Percentiles rank a stretch among this genome's conserved stretches.
Evolutionary conservation across 495 filamentous ascomycete species (phyloP).

Genomic region (Ramalina peruviana): DNA sequence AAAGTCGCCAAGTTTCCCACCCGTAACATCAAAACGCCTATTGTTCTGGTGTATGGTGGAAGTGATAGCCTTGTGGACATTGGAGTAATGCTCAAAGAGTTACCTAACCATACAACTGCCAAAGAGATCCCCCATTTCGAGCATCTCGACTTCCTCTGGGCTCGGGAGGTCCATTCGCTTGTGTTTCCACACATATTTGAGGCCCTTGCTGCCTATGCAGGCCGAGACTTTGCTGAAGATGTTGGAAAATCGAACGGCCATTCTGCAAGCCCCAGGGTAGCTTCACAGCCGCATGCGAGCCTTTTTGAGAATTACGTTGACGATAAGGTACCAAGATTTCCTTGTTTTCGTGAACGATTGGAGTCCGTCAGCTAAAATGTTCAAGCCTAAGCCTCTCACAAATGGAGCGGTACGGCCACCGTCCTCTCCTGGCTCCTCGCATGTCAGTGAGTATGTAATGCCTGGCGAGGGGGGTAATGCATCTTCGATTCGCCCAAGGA

Average conservation of each 20-base stretch:
- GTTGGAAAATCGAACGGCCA: not conserved
- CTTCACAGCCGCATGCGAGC: not conserved
- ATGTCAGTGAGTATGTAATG: not conserved
- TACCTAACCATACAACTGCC: conserved; percentile 70
- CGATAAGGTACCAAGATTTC: too few species aligned
- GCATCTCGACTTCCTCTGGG: conserved; percentile 97
- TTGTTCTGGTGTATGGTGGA: conserved; percentile 85
- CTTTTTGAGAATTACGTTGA: too few species aligned
- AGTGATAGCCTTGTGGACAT: conserved; percentile 95
- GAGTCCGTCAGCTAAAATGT: too few species aligned
- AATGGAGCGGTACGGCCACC: not conserved
- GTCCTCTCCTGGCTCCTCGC: not conserved
- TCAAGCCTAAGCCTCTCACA: not conserved
- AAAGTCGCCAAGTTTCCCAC: conserved; percentile 95
- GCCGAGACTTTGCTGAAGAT: too few species aligned
- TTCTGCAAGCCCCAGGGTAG: not conserved
- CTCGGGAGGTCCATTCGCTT: conserved; percentile 61
- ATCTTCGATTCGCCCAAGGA: not conserved
- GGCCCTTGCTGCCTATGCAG: conserved; percentile 34
- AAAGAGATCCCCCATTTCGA: conserved; percentile 83
- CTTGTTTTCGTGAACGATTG: too few species aligned
- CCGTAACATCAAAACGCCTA: conserved; percentile 89
- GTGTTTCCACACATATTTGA: conserved; percentile 87
- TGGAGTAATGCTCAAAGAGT: conserved; percentile 72
- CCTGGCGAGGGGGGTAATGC: not conserved